Evolutionary conservation across 805 yeast genomes (phyloP).

Genomic region (Candida koratica): DNA sequence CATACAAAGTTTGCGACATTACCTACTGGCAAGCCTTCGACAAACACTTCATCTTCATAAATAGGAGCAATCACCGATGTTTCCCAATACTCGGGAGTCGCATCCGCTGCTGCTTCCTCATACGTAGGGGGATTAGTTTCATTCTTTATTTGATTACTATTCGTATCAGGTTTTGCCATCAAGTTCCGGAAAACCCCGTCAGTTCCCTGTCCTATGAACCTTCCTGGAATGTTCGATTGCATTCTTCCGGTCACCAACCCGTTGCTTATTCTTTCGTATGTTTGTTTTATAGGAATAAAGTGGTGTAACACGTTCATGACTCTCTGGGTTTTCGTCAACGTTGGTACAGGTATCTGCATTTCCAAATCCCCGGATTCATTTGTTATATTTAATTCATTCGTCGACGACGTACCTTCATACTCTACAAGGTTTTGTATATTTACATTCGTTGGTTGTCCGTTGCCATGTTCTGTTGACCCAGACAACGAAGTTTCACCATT

Average conservation of each 20-base stretch:
- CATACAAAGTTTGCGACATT: conserved; percentile 82
- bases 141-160: conserved; percentile 24
- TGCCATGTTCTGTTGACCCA: background rate
- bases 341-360: conserved; percentile 18
- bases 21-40: conserved; percentile 95
- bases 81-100: conserved; percentile 97
- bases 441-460: too few species aligned
- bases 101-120: conserved; percentile 92
- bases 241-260: conserved; percentile 41
- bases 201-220: conserved; percentile 44
- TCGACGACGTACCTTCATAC: conserved; percentile 13
- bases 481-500: background rate
- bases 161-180: conserved; percentile 80
- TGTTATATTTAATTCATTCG: background rate
- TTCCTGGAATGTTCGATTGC: conserved; percentile 42
- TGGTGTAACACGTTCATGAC: conserved; percentile 29
- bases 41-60: conserved; percentile 84
- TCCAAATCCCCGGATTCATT: conserved; percentile 21
- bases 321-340: conserved; percentile 28
- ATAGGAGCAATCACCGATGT: conserved; percentile 74
- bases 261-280: conserved; percentile 40
- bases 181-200: conserved; percentile 95
- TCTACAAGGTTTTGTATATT: conserved; percentile 1
- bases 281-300: conserved; percentile 37
- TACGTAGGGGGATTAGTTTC: conserved; percentile 79